Base-by-base conservation (phyloP, 345 rosid genomes). In the Pistacia vera region DNA sequence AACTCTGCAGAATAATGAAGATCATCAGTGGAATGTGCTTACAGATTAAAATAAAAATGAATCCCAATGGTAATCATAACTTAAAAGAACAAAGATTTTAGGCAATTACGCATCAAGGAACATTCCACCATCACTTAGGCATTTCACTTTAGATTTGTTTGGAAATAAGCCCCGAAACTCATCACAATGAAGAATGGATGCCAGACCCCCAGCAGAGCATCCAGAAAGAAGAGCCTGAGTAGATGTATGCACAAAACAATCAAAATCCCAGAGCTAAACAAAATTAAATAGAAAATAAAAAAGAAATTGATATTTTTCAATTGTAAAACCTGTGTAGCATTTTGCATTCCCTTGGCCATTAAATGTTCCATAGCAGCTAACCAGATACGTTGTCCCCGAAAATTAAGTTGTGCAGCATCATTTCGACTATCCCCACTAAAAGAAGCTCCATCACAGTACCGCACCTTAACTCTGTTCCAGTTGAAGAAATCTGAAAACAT, bases 1-100 rank as follows among this genome's bases (percentile, higher is more conserved):
- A 46, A 78, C 73, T 63, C 99, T 95, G 79, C 83, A 85, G 13
- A 71, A 17, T 11, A 2, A 51, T 75, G 28, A 65, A 66, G 61
- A 71, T 48, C 8, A 35, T 75, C 8, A 17, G 16, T 46, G 28
- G 35, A 41, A 22, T 12, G 58, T 11, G 11, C 54, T 46, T 73
- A 28, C 41, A 3, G 61, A 71, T 67, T 30, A 38, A 38, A 75
- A 30, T 20, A 28, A 35, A 60, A 5, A 28, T 33, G 8, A 51
- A 51, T 2, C 55, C 12, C 55, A 51, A 2, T 2, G 17, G 17
- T 7, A 10, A 14, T 51, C 13, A 2, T 51, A 11, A 51, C 2
- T 30, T 9, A 49, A 12, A 17, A 51, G 55, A 51, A 51, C 2
- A 41, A 41, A 5, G 46, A 4, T 14, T 51, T 3, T 51, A 12